Base-by-base conservation (phyloP, 495 filamentous ascomycete species). In the Penicillium pulvis region DNA sequence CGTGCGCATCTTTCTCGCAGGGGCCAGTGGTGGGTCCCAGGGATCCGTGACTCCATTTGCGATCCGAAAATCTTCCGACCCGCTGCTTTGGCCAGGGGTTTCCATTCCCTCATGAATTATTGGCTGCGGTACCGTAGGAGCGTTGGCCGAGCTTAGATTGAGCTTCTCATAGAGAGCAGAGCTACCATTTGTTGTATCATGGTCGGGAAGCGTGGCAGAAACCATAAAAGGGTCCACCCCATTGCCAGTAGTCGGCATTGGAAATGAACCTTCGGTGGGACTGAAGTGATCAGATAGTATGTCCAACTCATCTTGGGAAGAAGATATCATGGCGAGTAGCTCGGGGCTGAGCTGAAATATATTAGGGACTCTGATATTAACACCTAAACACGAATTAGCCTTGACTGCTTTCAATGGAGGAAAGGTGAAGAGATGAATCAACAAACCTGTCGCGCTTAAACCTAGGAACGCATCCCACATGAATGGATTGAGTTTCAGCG, bases 401-500 rank as follows among this genome's bases (percentile, higher is more conserved):
- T 46, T n/a, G 8, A 12, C 43, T 7, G 35, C 35, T 14, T 23
- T 9, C 1, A 20, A 7, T 49, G 5, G 10, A 36, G 39, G 16
- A 17, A n/a, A 7, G 17, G 24, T n/a, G 16, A 12, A 64, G 55
- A 61, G 43, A 24, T 3, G 5, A 14, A 24, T 24, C 5, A 31
- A 60, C 23, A 48, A 47, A 88, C 87, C 87, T 31, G 83, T 80
- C 58, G 88, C 83, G 57, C 87, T 89, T 4, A 98, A 76, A n/a
- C 82, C 87, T 19, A 87, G 80, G 70, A 97, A 97, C 0, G 95
- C 95, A 78, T 98, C 94, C 94, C 95, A 98, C 85, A 96, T 93
- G 74, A 98, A 96, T 0, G 94, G 93, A 67, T 97, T 98, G 39
- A 87, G 68, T 71, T 92, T 96, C 51, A 98, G 76, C 8, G 94